A percentile compares a stretch with the other conserved stretches of the same genome.
phyloP scores from a whole-genome alignment of 768 basidiomycete species.

The Trametes cinnabarina region DNA sequence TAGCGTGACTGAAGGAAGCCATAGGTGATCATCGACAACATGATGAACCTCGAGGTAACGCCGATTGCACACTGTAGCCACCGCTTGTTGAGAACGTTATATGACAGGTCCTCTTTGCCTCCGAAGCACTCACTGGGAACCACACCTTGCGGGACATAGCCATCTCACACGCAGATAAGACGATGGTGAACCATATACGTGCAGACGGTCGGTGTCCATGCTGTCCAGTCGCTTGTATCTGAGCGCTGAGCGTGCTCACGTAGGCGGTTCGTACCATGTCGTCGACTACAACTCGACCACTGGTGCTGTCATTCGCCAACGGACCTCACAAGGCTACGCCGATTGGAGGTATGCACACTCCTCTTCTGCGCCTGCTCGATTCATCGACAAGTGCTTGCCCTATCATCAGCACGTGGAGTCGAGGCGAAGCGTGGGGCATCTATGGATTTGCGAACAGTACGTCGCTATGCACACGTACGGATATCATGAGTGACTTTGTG shows the following conservation, averaged over 20 bases:
- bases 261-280: constrained; percentile 47
- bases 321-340: constrained; percentile 62
- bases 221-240: not conserved
- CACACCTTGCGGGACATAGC: constrained; percentile 58
- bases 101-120: constrained; percentile 49
- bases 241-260: not conserved
- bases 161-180: constrained; percentile 61
- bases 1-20: not conserved
- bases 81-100: not conserved
- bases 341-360: constrained; percentile 34
- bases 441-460: constrained; percentile 69
- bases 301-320: constrained; percentile 53
- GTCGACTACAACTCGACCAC: constrained; percentile 67
- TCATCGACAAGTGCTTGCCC: not conserved
- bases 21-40: constrained; percentile 74
- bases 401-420: constrained; percentile 63
- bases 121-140: constrained; percentile 58
- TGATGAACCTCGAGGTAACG: constrained; percentile 68
- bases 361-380: not conserved
- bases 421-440: constrained; percentile 71
- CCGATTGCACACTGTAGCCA: not conserved
- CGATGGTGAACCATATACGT: constrained; percentile 65
- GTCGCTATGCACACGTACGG: constrained; percentile 22
- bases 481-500: not conserved
- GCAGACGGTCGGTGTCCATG: constrained; percentile 46